These are phyloP conservation scores for Fusarium sp. DNA, from an alignment of 2,329 filamentous ascomycete species.

Conservation along the genomic window DNA sequence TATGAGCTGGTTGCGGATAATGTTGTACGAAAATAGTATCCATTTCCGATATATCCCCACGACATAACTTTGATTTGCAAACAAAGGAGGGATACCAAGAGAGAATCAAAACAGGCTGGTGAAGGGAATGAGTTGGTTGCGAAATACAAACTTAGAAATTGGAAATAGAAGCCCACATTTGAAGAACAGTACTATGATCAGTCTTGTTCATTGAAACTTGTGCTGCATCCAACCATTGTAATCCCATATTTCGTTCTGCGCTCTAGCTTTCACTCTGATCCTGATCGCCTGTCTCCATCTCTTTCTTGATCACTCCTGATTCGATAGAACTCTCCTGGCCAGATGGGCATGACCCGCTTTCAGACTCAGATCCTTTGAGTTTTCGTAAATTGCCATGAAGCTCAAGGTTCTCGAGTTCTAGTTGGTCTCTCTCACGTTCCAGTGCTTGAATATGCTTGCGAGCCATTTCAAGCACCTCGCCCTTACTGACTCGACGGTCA, in stretches of 20 bases:
- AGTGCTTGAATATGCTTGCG: constrained; percentile 44
- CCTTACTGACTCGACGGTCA: constrained; percentile 45
- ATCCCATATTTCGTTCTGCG: background rate
- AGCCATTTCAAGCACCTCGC: constrained; percentile 47
- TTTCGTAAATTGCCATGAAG: constrained; percentile 41
- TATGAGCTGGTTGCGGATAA: background rate
- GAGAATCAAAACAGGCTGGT: constrained; percentile 26
- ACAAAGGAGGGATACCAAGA: background rate
- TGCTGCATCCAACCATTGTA: background rate
- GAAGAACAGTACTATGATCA: background rate
- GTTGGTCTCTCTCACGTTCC: constrained; percentile 39
- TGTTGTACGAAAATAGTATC: background rate
- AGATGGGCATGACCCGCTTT: constrained; percentile 11
- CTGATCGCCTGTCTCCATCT: background rate
- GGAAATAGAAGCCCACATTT: background rate
- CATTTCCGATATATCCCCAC: background rate
- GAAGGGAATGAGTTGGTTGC: background rate
- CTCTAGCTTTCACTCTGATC: constrained; percentile 13
- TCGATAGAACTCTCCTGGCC: constrained; percentile 31
- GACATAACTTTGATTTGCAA: constrained; percentile 3
- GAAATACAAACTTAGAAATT: background rate
- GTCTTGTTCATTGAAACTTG: background rate
- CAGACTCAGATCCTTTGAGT: constrained; percentile 34
- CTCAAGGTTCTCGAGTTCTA: constrained; percentile 43
- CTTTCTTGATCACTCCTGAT: constrained; percentile 12